phyloP scores from a whole-genome alignment of 192 early-diverging fungal genomes.

The Fimicolochytrium jonesii region DNA sequence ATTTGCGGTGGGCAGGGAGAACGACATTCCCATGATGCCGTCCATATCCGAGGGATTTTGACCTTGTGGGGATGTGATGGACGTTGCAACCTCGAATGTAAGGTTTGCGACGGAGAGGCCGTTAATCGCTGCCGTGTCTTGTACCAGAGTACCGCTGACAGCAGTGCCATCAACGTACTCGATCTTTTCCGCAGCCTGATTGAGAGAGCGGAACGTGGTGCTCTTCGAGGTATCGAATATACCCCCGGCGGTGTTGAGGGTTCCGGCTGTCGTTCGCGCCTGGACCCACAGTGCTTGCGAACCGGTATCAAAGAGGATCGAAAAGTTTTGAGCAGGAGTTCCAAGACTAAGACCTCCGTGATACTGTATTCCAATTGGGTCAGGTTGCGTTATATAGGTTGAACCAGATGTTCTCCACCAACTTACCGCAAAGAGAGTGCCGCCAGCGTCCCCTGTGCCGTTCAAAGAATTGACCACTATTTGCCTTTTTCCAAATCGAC shows the following conservation, averaged over 20 bases:
- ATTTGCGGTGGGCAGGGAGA: background rate
- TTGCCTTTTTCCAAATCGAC: background rate
- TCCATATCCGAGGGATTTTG: constrained; percentile 24
- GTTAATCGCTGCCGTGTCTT: constrained; percentile 25
- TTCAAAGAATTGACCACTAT: constrained; percentile 4
- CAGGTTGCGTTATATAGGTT: too few species aligned
- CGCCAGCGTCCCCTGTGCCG: constrained; percentile 11
- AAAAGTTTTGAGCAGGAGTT: constrained; percentile 33
- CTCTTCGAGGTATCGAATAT: constrained; percentile 22
- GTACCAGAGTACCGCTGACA: constrained; percentile 22
- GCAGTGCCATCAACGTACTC: constrained; percentile 37
- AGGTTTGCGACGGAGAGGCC: constrained; percentile 20
- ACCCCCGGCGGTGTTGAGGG: constrained; percentile 11
- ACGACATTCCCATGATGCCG: constrained; percentile 40
- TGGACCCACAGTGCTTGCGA: constrained; percentile 39
- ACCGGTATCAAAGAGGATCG: constrained; percentile 44
- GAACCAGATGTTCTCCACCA: too few species aligned
- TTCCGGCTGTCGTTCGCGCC: constrained; percentile 13
- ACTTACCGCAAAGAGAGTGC: constrained; percentile 13
- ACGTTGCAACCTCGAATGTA: constrained; percentile 26
- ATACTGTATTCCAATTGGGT: too few species aligned
- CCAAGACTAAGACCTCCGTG: constrained; percentile 29
- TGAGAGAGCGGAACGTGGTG: constrained; percentile 21
- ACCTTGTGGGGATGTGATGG: constrained; percentile 1
- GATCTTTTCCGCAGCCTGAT: constrained; percentile 17